Percentiles rank a stretch among this genome's conserved stretches.
Conservation (phyloP, 2,329 filamentous ascomycete species). For the Exophiala lecanii-corni region DNA sequence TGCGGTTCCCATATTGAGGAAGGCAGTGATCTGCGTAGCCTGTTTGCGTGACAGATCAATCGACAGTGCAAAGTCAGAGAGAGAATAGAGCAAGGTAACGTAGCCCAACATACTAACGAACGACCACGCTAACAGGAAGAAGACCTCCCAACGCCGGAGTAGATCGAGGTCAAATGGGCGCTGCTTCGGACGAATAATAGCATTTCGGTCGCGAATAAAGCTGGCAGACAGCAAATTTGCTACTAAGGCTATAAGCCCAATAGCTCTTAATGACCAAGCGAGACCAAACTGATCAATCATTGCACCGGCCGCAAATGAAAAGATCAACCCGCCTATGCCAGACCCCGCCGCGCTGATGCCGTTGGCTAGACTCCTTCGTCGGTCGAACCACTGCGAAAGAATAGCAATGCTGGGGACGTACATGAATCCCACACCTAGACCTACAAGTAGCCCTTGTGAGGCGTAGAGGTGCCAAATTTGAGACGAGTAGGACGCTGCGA, state of each 20-base stretch:
- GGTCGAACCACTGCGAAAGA: conserved; percentile 30
- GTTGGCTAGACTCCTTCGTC: conserved; percentile 28
- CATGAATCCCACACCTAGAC: conserved; percentile 26
- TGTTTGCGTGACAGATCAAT: conserved; percentile 38
- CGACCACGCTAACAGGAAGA: conserved; percentile 33
- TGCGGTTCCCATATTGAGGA: conserved; percentile 46
- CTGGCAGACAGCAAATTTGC: conserved; percentile 24
- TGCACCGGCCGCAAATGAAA: conserved; percentile 25
- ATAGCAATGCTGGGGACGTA: conserved; percentile 24
- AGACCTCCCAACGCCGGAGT: conserved; percentile 18
- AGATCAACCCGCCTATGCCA: conserved; percentile 28
- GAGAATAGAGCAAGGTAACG: conserved; percentile 42
- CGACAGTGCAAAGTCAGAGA: conserved; percentile 44
- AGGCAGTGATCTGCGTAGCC: conserved; percentile 37
- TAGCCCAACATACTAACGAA: conserved; percentile 47
- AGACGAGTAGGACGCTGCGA: conserved; percentile 27
- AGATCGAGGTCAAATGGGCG: conserved; percentile 23
- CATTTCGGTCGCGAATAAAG: conserved; percentile 28
- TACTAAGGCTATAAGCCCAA: conserved; percentile 23
- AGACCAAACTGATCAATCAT: conserved; percentile 28
- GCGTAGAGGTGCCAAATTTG: conserved; percentile 25
- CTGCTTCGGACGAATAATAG: conserved; percentile 22
- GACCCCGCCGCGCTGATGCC: conserved; percentile 29
- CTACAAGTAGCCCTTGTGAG: conserved; percentile 26
- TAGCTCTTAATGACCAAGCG: conserved; percentile 27